Evolutionary conservation across 2,329 filamentous ascomycete species (phyloP), one percentile per base, ranked within the genome.

Genomic region (Ilyonectria mors-panacis): DNA sequence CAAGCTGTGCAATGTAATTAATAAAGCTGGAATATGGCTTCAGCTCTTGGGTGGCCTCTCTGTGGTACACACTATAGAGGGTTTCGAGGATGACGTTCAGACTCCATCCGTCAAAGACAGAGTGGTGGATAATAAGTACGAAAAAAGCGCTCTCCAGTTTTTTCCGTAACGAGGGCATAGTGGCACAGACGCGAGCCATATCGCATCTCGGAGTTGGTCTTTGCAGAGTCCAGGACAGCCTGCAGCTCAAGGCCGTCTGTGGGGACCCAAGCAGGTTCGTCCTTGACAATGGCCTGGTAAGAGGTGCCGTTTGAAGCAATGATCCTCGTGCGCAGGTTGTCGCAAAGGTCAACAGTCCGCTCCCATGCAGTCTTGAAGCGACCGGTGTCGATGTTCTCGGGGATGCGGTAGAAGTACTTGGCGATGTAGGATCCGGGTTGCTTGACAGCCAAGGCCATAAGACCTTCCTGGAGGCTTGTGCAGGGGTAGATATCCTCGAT

Each of bases 391-490:
- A 59, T 58, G 13, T 51, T 42, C 13, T 59, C 23, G 6, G 54
- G 51, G 15, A 62, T 9, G n/a, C 17, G 19, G n/a, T 59, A 50
- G 19, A 68, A 53, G 21, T 51, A 42, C 50, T 63, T 63, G 15
- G 58, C 60, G 19, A 67, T 61, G 26, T 70, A 70, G 5, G 53
- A 57, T 9, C 63, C 62, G 35, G 62, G 47, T 15, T 57, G 65
- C 51, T 65, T 65, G 9, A 56, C 53, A 17, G 65, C 59, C 19
- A 68, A 23, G 13, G 67, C 73, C 30, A 83, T 67, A 2, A 83
- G 70, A 1, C 80, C 79, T 59, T 78, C 78, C 39, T 83, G 81
- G 0, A 82, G 57, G 0, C 78, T 66, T 0, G 80, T 79, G 58
- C 78, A 80, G 3, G 81, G 72, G 17, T 72, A 74, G 0, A 74